These are phyloP conservation scores for Tolypocladium album DNA, from an alignment of 2,329 filamentous ascomycete genomes.

Conservation along the genomic window DNA sequence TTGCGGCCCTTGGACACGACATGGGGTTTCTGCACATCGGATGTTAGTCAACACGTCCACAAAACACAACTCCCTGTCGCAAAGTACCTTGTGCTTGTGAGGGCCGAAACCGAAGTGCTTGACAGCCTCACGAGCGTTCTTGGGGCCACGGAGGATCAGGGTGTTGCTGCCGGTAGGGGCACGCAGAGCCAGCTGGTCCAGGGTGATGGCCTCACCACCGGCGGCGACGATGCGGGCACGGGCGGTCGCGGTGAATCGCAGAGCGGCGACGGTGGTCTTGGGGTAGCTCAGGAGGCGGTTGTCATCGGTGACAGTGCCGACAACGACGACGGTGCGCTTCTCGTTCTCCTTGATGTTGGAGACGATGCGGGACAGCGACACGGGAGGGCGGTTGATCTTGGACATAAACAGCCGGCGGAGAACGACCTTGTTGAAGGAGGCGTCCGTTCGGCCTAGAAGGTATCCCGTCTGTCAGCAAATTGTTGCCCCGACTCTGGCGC, in stretches of 20 bases:
- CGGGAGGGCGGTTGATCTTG: conserved; percentile 92
- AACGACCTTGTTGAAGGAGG: conserved; percentile 97
- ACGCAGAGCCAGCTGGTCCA: conserved; percentile 94
- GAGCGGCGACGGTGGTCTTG: conserved; percentile 87
- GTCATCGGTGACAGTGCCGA: conserved; percentile 96
- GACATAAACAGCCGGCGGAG: conserved; percentile 97
- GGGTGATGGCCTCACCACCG: conserved; percentile 87
- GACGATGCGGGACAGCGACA: conserved; percentile 86
- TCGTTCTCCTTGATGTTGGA: conserved; percentile 55
- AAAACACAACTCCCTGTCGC: not conserved
- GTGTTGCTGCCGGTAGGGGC: conserved; percentile 96
- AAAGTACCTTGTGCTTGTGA: conserved; percentile 85
- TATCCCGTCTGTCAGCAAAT: not conserved
- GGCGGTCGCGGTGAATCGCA: conserved; percentile 93
- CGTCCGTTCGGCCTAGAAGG: conserved; percentile 75
- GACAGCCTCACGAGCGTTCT: conserved; percentile 94
- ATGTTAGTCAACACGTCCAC: not conserved
- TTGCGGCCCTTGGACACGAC: conserved; percentile 98
- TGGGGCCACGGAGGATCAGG: conserved; percentile 90
- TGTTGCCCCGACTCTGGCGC: not conserved
- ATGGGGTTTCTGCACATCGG: conserved; percentile 67
- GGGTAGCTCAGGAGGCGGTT: conserved; percentile 84
- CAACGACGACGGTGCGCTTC: conserved; percentile 83
- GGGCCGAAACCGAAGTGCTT: conserved; percentile 99
- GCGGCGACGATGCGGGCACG: conserved; percentile 88